phyloP scores from a whole-genome alignment of 2,329 filamentous ascomycete species.

The Ophiostoma sp. region DNA sequence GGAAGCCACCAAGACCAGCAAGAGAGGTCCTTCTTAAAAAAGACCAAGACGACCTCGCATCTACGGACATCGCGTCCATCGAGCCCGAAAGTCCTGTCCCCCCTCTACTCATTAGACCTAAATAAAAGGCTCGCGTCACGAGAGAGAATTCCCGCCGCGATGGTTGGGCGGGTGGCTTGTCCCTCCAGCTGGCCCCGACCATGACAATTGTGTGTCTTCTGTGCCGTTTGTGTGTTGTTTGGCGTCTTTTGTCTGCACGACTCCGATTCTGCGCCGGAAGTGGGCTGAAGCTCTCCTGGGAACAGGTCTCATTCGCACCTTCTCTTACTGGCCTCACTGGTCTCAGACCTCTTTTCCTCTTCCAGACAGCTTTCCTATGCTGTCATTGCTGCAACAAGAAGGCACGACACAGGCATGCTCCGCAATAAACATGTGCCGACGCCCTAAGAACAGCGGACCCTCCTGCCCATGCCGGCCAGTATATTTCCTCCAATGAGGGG shows the following conservation, averaged over 20 bases:
- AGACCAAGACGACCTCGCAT: not conserved
- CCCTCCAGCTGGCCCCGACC: not conserved
- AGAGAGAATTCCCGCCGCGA: not conserved
- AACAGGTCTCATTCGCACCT: not conserved
- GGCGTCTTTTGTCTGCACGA: not conserved
- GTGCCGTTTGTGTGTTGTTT: not conserved
- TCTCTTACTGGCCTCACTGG: not conserved
- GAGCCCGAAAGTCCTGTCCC: not conserved
- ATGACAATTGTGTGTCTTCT: not conserved
- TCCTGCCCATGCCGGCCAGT: not conserved
- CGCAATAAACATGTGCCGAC: constrained; percentile 18
- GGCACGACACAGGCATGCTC: not conserved
- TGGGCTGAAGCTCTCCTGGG: not conserved
- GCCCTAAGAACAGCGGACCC: not conserved
- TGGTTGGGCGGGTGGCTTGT: not conserved
- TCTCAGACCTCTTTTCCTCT: constrained; percentile 2
- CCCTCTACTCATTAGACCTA: not conserved
- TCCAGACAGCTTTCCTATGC: not conserved
- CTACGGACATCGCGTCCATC: not conserved
- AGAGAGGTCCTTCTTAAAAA: not conserved
- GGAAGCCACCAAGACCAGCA: not conserved
- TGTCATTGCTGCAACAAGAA: not conserved
- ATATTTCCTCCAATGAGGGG: constrained; percentile 16
- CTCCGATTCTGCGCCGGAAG: constrained; percentile 12
- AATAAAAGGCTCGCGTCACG: not conserved